phyloP scores from a whole-genome alignment of 768 basidiomycete genomes.

The Lyophyllum shimeji region DNA sequence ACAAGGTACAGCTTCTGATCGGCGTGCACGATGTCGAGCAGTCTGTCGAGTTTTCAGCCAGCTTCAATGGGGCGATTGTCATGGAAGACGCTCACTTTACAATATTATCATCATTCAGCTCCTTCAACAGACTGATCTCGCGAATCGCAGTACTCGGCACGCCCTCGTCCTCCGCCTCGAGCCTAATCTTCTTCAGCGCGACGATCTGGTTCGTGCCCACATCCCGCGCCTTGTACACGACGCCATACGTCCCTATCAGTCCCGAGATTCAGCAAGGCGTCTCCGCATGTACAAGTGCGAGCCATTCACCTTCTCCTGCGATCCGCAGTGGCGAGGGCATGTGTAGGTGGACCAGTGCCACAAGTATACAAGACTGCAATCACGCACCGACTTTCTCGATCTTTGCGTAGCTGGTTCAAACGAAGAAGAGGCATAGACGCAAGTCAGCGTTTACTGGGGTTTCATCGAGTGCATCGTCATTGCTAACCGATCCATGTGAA shows the following conservation, averaged over 20 bases:
- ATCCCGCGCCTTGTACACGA: conserved; percentile 97
- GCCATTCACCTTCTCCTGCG: conserved; percentile 54
- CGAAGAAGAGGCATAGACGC: conserved; percentile 9
- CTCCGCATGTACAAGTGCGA: too few species aligned
- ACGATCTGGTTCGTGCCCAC: conserved; percentile 77
- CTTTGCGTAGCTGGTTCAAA: conserved; percentile 81
- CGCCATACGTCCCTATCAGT: conserved; percentile 88
- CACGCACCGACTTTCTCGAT: conserved; percentile 96
- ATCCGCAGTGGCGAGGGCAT: conserved; percentile 4
- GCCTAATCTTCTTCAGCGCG: conserved; percentile 96
- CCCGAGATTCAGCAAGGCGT: too few species aligned
- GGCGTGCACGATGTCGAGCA: conserved; percentile 94
- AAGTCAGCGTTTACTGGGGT: conserved; percentile 16
- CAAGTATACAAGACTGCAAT: conserved; percentile 14
- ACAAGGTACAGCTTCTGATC: conserved; percentile 98
- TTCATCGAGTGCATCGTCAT: conserved; percentile 11
- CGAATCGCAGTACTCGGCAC: conserved; percentile 98
- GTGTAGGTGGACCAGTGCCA: conserved; percentile 2
- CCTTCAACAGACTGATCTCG: conserved; percentile 96
- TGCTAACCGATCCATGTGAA: conserved; percentile 48
- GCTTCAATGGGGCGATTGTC: background rate
- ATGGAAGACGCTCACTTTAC: conserved; percentile 62
- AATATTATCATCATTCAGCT: conserved; percentile 94
- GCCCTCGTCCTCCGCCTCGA: conserved; percentile 98
- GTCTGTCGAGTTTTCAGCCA: conserved; percentile 44